These are phyloP conservation scores for Kwoniella sp. DNA, from an alignment of 768 basidiomycete genomes.

Conservation along the genomic window DNA sequence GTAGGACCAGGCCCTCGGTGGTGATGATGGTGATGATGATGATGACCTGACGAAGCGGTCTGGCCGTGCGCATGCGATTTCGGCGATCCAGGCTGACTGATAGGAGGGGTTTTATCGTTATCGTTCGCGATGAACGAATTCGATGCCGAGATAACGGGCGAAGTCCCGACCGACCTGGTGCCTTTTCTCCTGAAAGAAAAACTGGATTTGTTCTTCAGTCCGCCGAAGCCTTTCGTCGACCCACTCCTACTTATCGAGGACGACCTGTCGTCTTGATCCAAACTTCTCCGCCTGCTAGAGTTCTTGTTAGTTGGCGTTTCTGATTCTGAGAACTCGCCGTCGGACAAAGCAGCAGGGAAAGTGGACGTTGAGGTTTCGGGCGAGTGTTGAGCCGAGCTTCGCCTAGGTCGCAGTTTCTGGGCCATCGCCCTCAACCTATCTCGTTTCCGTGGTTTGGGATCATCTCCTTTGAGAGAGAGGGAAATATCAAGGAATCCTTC, in stretches of 20 bases:
- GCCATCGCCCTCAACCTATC: conserved; percentile 76
- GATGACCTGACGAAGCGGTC: not conserved
- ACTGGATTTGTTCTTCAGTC: conserved; percentile 39
- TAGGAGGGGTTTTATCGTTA: conserved; percentile 6
- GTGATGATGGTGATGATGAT: conserved; percentile 6
- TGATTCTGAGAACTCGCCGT: conserved; percentile 34
- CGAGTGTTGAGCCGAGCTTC: conserved; percentile 10
- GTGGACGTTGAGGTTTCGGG: conserved; percentile 2
- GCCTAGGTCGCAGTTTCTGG: conserved; percentile 61
- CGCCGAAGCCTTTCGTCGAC: conserved; percentile 29
- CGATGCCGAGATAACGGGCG: not conserved
- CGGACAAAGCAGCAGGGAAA: conserved; percentile 25
- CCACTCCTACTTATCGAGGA: conserved; percentile 19
- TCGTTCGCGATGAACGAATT: conserved; percentile 4
- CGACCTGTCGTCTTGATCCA: conserved; percentile 37
- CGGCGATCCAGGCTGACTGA: conserved; percentile 8
- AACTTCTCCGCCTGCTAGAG: conserved; percentile 22
- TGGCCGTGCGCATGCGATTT: not conserved
- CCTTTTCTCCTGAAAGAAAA: conserved; percentile 45
- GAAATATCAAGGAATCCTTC: conserved; percentile 96
- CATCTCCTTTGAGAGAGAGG: conserved; percentile 80
- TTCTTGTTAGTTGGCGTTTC: conserved; percentile 29
- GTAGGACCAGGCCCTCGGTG: conserved; percentile 43
- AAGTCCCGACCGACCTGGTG: conserved; percentile 7
- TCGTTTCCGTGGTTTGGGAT: conserved; percentile 70